A percentile compares a stretch with the other conserved stretches of the same genome.
These are phyloP conservation scores for Ophiostoma angusticollis DNA, from an alignment of 2,329 filamentous ascomycete species.

Conservation along the genomic window DNA sequence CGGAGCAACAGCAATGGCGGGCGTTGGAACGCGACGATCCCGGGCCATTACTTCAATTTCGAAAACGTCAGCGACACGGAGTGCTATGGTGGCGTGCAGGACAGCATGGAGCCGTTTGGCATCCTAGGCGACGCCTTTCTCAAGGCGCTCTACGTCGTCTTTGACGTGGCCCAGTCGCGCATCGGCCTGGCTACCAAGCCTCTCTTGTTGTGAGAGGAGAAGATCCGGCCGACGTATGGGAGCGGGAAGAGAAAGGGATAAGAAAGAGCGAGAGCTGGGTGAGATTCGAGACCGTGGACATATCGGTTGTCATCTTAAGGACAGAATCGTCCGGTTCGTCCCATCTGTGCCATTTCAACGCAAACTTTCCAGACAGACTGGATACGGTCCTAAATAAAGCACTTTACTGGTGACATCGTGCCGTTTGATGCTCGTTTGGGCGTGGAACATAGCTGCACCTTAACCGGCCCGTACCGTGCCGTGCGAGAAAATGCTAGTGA, in stretches of 20 bases:
- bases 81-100: slow-evolving; percentile 71
- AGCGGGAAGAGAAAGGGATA: background rate
- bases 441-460: too few relatives aligned
- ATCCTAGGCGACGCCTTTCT: slow-evolving; percentile 72
- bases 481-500: background rate
- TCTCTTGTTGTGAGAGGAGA: slow-evolving; percentile 15
- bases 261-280: background rate
- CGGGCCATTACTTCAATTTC: slow-evolving; percentile 33
- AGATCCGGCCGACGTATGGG: too few relatives aligned
- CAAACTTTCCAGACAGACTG: too few relatives aligned
- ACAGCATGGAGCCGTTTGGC: slow-evolving; percentile 33
- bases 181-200: slow-evolving; percentile 35
- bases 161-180: slow-evolving; percentile 40
- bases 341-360: too few relatives aligned
- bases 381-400: too few relatives aligned
- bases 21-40: slow-evolving; percentile 32
- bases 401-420: too few relatives aligned
- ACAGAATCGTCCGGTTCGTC: too few relatives aligned
- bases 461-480: slow-evolving; percentile 5
- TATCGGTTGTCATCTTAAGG: too few relatives aligned
- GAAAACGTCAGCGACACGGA: slow-evolving; percentile 37
- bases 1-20: too few relatives aligned
- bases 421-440: too few relatives aligned
- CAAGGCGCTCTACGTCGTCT: slow-evolving; percentile 64
- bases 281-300: too few relatives aligned